A percentile compares a stretch with the other conserved stretches of the same genome.
These are phyloP conservation scores for Blumeria graminis DNA, from an alignment of 2,329 filamentous ascomycete species.

Conservation along the genomic window DNA sequence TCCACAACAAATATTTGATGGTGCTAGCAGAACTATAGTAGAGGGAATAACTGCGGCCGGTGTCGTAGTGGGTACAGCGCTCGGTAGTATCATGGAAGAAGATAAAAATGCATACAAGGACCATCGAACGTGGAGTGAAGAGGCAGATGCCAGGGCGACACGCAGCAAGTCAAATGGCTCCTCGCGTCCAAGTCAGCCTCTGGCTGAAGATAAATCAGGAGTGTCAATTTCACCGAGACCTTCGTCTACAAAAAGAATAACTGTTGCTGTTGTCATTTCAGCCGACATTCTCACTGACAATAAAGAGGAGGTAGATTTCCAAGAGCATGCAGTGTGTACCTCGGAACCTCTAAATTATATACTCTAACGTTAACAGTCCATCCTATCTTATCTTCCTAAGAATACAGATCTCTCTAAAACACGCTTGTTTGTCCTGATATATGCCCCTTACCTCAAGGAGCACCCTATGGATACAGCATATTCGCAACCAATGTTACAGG, in stretches of 20 bases:
- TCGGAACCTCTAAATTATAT: background rate
- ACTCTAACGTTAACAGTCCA: slow-evolving; percentile 29
- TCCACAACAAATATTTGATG: slow-evolving; percentile 71
- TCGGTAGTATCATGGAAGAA: slow-evolving; percentile 66
- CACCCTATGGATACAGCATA: slow-evolving; percentile 25
- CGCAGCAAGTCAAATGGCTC: slow-evolving; percentile 16
- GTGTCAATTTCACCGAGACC: slow-evolving; percentile 11
- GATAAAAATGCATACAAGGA: slow-evolving; percentile 60
- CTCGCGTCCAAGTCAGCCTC: slow-evolving; percentile 8
- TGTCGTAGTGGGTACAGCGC: slow-evolving; percentile 55
- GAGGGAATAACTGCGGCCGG: slow-evolving; percentile 67
- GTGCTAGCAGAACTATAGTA: slow-evolving; percentile 55
- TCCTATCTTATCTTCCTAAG: slow-evolving; percentile 69
- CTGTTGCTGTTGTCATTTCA: slow-evolving; percentile 71
- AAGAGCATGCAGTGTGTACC: slow-evolving; percentile 52
- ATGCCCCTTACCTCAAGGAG: slow-evolving; percentile 58
- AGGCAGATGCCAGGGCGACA: slow-evolving; percentile 45
- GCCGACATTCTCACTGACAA: slow-evolving; percentile 41
- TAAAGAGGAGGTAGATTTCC: slow-evolving; percentile 36
- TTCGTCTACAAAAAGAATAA: slow-evolving; percentile 30
- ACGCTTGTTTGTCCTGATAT: slow-evolving; percentile 73
- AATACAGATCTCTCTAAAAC: slow-evolving; percentile 48
- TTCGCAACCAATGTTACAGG: background rate
- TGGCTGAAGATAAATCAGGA: slow-evolving; percentile 8
- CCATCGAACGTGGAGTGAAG: slow-evolving; percentile 79